Percentiles rank a stretch among this genome's conserved stretches.
phyloP scores from a whole-genome alignment of 768 basidiomycete genomes.

The Boletus subparvulus region DNA sequence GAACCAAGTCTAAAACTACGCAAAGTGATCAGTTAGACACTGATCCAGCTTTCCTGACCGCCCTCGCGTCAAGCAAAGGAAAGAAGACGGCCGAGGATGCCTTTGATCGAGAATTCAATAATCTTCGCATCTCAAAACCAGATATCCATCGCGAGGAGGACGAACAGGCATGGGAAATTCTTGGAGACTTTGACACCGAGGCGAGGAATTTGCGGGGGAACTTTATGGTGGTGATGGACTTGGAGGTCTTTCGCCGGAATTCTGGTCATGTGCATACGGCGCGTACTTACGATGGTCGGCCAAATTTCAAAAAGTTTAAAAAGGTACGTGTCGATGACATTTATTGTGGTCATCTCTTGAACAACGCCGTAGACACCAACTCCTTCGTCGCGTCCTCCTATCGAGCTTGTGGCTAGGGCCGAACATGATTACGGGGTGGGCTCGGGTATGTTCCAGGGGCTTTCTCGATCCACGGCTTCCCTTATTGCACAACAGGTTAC shows the following conservation, averaged over 20 bases:
- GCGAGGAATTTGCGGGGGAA: conserved; percentile 64
- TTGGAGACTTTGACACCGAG: conserved; percentile 63
- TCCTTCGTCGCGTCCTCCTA: conserved; percentile 30
- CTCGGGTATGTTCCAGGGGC: conserved; percentile 37
- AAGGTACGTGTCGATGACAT: conserved; percentile 44
- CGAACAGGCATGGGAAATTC: conserved; percentile 54
- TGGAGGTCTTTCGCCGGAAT: conserved; percentile 49
- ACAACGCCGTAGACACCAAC: conserved; percentile 27
- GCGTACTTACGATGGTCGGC: conserved; percentile 43
- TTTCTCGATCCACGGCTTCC: conserved; percentile 1
- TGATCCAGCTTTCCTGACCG: conserved; percentile 69
- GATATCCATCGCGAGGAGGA: conserved; percentile 48
- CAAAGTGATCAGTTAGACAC: conserved; percentile 41
- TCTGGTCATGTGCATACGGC: conserved; percentile 27
- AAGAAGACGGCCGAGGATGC: conserved; percentile 59
- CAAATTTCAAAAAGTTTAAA: conserved; percentile 80
- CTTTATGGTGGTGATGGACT: conserved; percentile 75
- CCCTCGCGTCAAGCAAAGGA: conserved; percentile 68
- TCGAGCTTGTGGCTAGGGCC: conserved; percentile 53
- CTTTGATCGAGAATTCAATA: conserved; percentile 80
- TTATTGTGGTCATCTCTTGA: conserved; percentile 8
- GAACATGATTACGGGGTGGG: conserved; percentile 58
- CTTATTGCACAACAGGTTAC: conserved; percentile 42
- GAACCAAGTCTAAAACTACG: conserved; percentile 1
- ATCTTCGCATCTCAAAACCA: conserved; percentile 68